Evolutionary conservation across 345 rosid genomes (phyloP).

Genomic region (Bruguiera sexangula): DNA sequence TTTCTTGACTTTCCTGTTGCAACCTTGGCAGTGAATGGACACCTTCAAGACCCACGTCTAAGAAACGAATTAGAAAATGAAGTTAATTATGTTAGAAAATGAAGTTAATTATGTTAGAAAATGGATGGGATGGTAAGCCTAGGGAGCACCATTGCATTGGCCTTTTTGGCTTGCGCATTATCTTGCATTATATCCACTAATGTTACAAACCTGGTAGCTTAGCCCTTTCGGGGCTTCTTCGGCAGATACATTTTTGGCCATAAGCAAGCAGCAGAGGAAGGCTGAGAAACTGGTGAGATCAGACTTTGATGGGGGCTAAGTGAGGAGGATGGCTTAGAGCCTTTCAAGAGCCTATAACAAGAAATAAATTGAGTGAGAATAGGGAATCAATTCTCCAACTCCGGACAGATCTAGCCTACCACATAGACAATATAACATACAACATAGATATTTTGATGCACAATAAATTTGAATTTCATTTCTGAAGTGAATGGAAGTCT

Average conservation of each 20-base stretch:
- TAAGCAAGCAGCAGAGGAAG: neutral
- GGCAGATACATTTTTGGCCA: conserved; percentile 12
- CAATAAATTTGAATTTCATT: neutral
- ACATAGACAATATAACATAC: neutral
- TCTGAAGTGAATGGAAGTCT: no score
- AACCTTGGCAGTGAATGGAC: conserved; percentile 34
- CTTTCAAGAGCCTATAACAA: neutral
- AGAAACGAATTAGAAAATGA: neutral
- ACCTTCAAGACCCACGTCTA: conserved; percentile 30
- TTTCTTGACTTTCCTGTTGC: conserved; percentile 28
- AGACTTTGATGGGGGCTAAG: neutral
- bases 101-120: neutral
- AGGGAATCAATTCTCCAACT: neutral
- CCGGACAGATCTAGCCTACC: neutral
- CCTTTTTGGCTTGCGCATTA: no score
- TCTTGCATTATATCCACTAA: neutral
- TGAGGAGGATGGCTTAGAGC: neutral
- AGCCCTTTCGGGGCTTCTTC: conserved; percentile 9
- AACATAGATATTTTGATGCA: neutral
- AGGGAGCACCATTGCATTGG: no score
- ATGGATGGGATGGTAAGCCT: no score
- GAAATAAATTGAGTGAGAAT: neutral
- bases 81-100: neutral
- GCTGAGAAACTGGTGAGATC: neutral
- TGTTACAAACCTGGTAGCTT: conserved; percentile 13